Base-by-base conservation (phyloP, 371 early-diverging fungal species). In the Actinomucor elegans region DNA sequence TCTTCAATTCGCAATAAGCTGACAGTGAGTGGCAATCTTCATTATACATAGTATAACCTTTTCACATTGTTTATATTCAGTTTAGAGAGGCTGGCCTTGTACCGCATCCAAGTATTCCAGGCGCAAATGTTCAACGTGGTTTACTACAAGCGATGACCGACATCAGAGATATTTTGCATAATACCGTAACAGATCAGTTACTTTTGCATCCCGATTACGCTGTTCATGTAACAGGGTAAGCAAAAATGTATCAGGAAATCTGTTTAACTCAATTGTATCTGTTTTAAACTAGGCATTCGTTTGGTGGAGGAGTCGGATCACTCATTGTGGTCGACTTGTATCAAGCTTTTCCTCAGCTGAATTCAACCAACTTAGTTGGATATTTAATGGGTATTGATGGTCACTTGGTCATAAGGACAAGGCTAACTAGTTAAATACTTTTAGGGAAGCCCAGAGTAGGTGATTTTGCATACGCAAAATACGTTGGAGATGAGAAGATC, bases 201-300 rank as follows among this genome's bases (percentile, higher is more conserved):
- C 14, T 18, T 14, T 17, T 56, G 18, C 40, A 51, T 46, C 56
- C 61, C 0, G 36, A 51, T 12, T 56, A 51, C 23, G 40, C 38
- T 8, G 31, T 56, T 0, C 26, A 44, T 29, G 42, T 55, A 15
- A 35, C 44, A 26, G 57, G 56, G 61, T 56, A 47, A 36, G 45
- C 20, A 24, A 21, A n/a, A n/a, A n/a, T n/a, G n/a, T n/a, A n/a
- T n/a, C n/a, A n/a, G n/a, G n/a, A n/a, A n/a, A n/a, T n/a, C n/a
- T n/a, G n/a, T n/a, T n/a, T n/a, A n/a, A n/a, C n/a, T n/a, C n/a
- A n/a, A n/a, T n/a, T n/a, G n/a, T n/a, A n/a, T n/a, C n/a, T n/a
- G n/a, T n/a, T n/a, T n/a, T n/a, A n/a, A n/a, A n/a, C 18, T 47
- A 61, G 61, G 5, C 61, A 61, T 36, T 61, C 61, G 4, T 61